Evolutionary conservation across 495 filamentous ascomycete species (phyloP).

Genomic region (Chaetomium fimeti): DNA sequence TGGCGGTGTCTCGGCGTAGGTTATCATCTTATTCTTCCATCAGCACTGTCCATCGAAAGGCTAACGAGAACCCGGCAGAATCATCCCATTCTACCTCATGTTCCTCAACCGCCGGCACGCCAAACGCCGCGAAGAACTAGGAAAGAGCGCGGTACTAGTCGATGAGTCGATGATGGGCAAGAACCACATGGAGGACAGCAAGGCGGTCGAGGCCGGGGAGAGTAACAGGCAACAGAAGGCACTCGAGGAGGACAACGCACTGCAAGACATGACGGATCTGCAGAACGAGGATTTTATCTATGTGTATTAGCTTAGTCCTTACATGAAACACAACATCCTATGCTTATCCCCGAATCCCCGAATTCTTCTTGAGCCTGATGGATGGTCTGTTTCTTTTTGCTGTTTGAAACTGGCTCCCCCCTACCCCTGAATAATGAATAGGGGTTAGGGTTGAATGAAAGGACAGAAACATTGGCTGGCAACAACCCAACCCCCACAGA

Average conservation of each 20-base stretch:
- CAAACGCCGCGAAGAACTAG: conserved; percentile 43
- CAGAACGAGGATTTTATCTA: conserved; percentile 61
- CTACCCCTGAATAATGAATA: too few relatives aligned
- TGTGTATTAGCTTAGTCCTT: conserved; percentile 44
- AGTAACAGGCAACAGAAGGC: conserved; percentile 34
- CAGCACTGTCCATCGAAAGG: background rate
- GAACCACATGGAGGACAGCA: conserved; percentile 44
- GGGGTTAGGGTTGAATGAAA: too few relatives aligned
- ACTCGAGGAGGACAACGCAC: conserved; percentile 47
- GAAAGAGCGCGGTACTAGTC: conserved; percentile 45
- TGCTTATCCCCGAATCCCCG: too few relatives aligned
- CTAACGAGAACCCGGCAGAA: conserved; percentile 7
- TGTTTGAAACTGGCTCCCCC: too few relatives aligned
- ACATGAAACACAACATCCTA: too few relatives aligned
- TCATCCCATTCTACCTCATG: conserved; percentile 49
- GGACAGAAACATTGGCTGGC: too few relatives aligned
- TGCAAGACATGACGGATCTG: conserved; percentile 55
- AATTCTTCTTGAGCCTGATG: too few relatives aligned
- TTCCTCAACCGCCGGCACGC: conserved; percentile 49
- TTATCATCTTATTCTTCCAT: conserved; percentile 3
- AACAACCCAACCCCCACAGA: too few relatives aligned
- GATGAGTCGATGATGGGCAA: conserved; percentile 45
- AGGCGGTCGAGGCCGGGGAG: conserved; percentile 50
- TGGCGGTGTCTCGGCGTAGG: conserved; percentile 40
- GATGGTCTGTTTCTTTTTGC: too few relatives aligned